Base-by-base conservation (phyloP, 176 grass and related monocot species). In the Musa itinerans region DNA sequence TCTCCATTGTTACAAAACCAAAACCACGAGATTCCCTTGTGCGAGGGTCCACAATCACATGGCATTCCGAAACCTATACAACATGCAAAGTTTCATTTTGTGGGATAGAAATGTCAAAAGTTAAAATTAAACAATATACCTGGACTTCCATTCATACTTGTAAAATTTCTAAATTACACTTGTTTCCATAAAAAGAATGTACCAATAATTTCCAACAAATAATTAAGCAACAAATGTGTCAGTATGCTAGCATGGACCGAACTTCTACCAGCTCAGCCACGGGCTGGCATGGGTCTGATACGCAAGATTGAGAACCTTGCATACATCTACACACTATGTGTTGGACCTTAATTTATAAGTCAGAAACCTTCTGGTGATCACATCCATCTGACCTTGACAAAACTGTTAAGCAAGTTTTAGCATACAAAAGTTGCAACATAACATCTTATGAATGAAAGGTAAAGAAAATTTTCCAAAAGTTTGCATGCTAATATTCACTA, bases 1-100 rank as follows among this genome's bases (percentile, higher is more conserved):
- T 84, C 62, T 86, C 90, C 96, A 99, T 99, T 22, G 84, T 89
- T 19, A 99, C 96, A 56, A 99, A 99, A 6, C 86, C 96, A 86
- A 99, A 99, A 9, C 96, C 96, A 75, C 96, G 96, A 25, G 96
- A 92, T 78, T 99, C 96, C 73, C 87, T 94, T 3, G 89, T 76
- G 21, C 96, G 86, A 80, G 96, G 91, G 81, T 99, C 96, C 48
- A 84, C 24, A 72, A 99, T 91, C 51, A 95, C 89, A 81, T 92
- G 78, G 78, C 96, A 99, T 73, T 85, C 66, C 53, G 83, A 67
- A 65, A 99, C 96, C 96, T 99, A 73, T 73, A 82, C 54, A 81
- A 65, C 8, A 24, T 11, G 16, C 25, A 48, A 43, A 24, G 21
- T 22, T 52, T 65, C n/a, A 49, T 50, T 49, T 51, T 9, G 4